phyloP scores from a whole-genome alignment of 352 stramenopile genomes.

The Pelagophyceae sp. region DNA sequence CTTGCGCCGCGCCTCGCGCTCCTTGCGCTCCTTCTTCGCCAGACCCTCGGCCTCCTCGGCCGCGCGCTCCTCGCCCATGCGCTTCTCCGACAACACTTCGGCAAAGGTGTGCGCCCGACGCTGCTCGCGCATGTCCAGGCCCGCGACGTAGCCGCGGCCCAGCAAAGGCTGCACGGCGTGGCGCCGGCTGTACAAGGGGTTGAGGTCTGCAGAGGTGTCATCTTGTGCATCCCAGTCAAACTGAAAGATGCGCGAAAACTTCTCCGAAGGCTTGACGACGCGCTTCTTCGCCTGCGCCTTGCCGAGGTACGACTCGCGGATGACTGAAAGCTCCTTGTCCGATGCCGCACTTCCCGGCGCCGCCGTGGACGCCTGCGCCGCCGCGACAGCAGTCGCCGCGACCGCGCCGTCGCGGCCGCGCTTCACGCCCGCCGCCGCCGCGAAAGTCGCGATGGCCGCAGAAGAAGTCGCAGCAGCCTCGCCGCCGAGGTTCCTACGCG shows the following conservation, averaged over 20 bases:
- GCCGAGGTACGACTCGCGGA: constrained; percentile 78
- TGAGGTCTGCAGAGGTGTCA: constrained; percentile 76
- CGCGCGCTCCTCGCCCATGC: constrained; percentile 44
- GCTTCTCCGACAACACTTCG: constrained; percentile 46
- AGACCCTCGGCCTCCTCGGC: constrained; percentile 35
- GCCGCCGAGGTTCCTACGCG: not conserved
- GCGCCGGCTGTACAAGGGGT: constrained; percentile 76
- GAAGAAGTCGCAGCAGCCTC: constrained; percentile 12
- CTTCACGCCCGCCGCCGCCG: constrained; percentile 16
- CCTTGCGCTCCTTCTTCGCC: constrained; percentile 24
- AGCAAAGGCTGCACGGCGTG: constrained; percentile 77
- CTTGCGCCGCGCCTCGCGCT: constrained; percentile 28
- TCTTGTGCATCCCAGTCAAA: constrained; percentile 84
- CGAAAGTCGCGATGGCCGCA: not conserved
- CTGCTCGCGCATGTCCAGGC: constrained; percentile 82
- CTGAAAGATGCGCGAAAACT: constrained; percentile 82
- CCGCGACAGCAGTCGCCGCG: not conserved
- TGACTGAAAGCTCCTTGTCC: constrained; percentile 62
- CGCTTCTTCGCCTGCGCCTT: constrained; percentile 72
- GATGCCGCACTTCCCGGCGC: too few species aligned
- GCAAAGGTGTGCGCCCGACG: constrained; percentile 74
- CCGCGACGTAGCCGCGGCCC: constrained; percentile 77
- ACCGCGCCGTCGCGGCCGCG: constrained; percentile 20
- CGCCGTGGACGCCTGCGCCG: constrained; percentile 19
- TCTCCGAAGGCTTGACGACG: constrained; percentile 77